phyloP scores from a whole-genome alignment of 768 basidiomycete genomes.

The Pisolithus orientalis region DNA sequence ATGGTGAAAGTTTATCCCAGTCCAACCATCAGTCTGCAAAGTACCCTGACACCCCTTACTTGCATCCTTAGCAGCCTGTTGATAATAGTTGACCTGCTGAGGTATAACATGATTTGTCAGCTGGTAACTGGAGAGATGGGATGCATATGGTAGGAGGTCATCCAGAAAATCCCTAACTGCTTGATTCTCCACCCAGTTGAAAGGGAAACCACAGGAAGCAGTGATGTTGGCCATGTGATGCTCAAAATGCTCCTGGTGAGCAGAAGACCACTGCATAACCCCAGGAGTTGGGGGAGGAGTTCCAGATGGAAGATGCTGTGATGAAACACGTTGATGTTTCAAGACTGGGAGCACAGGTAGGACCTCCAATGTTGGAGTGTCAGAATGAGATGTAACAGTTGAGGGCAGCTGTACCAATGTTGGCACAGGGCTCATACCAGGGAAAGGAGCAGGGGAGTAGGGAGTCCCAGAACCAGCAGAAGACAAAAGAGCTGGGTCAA shows the following conservation, averaged over 20 bases:
- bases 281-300: no score
- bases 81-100: background rate
- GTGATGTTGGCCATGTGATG: no score
- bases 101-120: conserved; percentile 22
- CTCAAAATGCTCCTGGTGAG: no score
- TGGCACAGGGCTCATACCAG: no score
- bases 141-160: conserved; percentile 26
- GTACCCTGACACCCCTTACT: conserved; percentile 16
- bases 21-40: conserved; percentile 33
- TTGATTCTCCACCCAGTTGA: conserved; percentile 34
- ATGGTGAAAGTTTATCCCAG: conserved; percentile 26
- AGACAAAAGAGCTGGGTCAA: background rate
- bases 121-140: conserved; percentile 10
- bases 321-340: no score
- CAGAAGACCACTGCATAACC: no score
- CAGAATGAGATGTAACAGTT: no score
- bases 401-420: no score
- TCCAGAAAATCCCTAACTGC: conserved; percentile 26
- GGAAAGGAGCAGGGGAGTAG: no score
- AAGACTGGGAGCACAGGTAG: no score
- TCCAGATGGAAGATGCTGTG: no score
- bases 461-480: background rate
- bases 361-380: no score
- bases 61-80: background rate
- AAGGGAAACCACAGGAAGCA: conserved; percentile 18